Base-by-base conservation (phyloP, 345 rosid genomes). In the Cochlearia excelsa region DNA sequence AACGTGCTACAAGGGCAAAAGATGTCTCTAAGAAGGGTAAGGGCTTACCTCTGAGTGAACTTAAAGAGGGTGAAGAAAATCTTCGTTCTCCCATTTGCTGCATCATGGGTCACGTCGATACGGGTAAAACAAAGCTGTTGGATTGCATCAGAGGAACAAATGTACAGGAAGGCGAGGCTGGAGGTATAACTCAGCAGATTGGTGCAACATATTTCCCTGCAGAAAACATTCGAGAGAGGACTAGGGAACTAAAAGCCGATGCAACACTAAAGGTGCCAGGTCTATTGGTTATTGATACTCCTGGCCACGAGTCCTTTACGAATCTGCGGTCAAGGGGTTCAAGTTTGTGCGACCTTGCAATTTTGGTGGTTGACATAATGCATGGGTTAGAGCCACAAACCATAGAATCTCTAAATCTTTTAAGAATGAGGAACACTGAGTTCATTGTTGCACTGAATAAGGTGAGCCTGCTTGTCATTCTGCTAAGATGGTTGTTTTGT, bases 131-230 rank as follows among this genome's bases (percentile, higher is more conserved):
- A 28, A 92, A 88, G 81, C 80, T 92, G 48, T 74, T 92, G 72
- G 99, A 93, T 78, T 89, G 88, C 74, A 93, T 93, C 48, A 85
- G 97, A 64, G 97, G 97, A 49, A 93, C 95, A 48, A 89, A 87
- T 78, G 99, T 89, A 46, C 99, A 89, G 80, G 99, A 89, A 80
- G 99, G 99, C 52, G 99, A 93, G 79, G 97, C 92, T 59, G 99
- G 99, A 57, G 99, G 99, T 63, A 93, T 93, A 49, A 93, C 99
- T 38, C 99, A 93, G 59, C 99, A 93, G 78, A 93, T 89, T 61
- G 99, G 99, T 67, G 99, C 97, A 48, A 93, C 99, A 38, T 93
- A 89, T 71, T 85, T 93, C 65, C 99, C 99, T 46, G 91, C 94
- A 2, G 87, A 67, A 72, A 89, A 89, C 79, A 93, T 93, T 67